Percentiles rank a stretch among this genome's conserved stretches.
Evolutionary conservation across 768 basidiomycete species (phyloP).

Genomic region (Pleurotus pulmonarius): DNA sequence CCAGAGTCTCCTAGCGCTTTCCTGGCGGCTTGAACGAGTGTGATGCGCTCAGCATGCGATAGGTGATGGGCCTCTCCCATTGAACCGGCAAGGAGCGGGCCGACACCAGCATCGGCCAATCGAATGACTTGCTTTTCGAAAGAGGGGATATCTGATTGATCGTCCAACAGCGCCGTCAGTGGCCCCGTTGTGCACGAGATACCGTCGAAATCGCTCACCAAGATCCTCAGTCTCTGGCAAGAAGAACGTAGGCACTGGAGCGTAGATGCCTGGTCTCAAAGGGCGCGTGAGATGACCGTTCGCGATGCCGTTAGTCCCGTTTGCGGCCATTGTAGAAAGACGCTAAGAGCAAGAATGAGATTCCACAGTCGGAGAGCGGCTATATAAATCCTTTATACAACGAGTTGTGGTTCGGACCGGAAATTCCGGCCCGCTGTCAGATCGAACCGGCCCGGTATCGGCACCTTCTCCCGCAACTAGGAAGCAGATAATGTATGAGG

Average conservation of each 20-base stretch:
- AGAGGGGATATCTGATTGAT: conserved; percentile 51
- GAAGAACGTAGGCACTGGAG: conserved; percentile 88
- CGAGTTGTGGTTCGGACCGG: conserved; percentile 21
- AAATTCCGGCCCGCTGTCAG: conserved; percentile 18
- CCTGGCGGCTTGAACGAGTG: conserved; percentile 63
- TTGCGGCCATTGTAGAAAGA: conserved; percentile 30
- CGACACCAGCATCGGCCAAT: conserved; percentile 64
- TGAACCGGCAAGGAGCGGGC: conserved; percentile 71
- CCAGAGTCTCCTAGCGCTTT: conserved; percentile 67
- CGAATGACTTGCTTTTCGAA: conserved; percentile 67
- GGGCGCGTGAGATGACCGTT: conserved; percentile 41
- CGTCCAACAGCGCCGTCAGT: conserved; percentile 1
- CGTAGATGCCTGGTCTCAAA: conserved; percentile 74
- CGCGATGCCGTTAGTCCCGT: conserved; percentile 26
- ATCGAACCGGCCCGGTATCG: conserved; percentile 20
- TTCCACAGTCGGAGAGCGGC: neutral
- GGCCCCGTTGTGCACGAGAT: neutral
- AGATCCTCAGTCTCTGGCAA: conserved; percentile 72
- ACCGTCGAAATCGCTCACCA: conserved; percentile 43
- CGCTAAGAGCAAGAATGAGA: neutral
- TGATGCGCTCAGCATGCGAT: conserved; percentile 62
- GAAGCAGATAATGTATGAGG: neutral
- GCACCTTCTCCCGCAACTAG: conserved; percentile 10
- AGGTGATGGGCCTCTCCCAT: conserved; percentile 85
- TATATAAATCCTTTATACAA: conserved; percentile 13